Base-by-base conservation (phyloP, 441 rosid species). In the Manihot esculenta region DNA sequence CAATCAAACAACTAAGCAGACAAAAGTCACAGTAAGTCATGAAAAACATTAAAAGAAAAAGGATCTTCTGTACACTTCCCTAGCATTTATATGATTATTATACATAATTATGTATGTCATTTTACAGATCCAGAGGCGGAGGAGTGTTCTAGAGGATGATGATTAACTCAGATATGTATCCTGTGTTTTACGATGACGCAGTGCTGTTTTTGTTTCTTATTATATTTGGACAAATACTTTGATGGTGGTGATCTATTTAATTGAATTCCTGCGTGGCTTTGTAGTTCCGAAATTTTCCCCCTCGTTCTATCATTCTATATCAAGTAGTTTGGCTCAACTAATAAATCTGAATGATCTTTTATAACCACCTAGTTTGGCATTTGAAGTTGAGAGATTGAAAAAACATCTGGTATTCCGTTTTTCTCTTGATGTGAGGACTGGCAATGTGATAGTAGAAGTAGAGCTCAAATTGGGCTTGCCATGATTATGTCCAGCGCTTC, bases 81-180 rank as follows among this genome's bases (percentile, higher is more conserved):
- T 5, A 27, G 11, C 11, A 44, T 50, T 30, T 58, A 15, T 27
- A 23, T 11, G 18, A 14, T 62, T 33, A 42, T 23, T 10, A 69
- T 44, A 47, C 50, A 47, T 9, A 3, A 9, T 33, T 20, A 3
- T 49, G 45, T 20, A 3, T 49, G 45, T 38, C 27, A 17, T 69
- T 60, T 66, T 66, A 72, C 90, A 94, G 99, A 92, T 92, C 81
- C 94, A 90, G 81, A 89, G 99, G 92, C 94, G 98, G 17, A 89
- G 98, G 50, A 92, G 82, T 78, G 94, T 92, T 62, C 82, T 88
- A 53, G 95, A 89, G 42, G 97, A 92, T 12, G 97, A 92, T 53
- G 97, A 94, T 75, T 92, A 89, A 80, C 58, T 74, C 41, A 21
- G 68, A 42, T 66, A 66, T 56, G 76, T 44, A 62, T 53, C 67